A percentile compares a stretch with the other conserved stretches of the same genome.
phyloP scores from a whole-genome alignment of 2,329 filamentous ascomycete genomes.

The Arthrocladium fulminans region DNA sequence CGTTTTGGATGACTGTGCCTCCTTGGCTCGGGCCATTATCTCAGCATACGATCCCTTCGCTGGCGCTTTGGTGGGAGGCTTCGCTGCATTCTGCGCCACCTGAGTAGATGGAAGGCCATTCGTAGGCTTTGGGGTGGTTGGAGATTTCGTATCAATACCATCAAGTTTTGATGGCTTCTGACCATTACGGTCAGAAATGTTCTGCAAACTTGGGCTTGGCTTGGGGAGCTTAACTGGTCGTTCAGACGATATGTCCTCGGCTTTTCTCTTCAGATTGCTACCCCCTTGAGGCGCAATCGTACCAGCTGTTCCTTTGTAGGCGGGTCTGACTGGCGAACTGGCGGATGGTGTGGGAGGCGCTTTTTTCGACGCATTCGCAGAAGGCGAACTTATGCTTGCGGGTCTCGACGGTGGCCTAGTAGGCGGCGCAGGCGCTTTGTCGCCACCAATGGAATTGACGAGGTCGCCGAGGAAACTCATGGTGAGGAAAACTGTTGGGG shows the following conservation, averaged over 20 bases:
- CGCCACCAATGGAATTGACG: conserved; percentile 42
- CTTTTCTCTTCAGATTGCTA: conserved; percentile 18
- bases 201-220: conserved; percentile 3
- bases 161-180: conserved; percentile 11
- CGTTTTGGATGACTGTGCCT: conserved; percentile 34
- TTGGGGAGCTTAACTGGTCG: conserved; percentile 12
- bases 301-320: conserved; percentile 8
- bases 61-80: conserved; percentile 33
- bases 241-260: conserved; percentile 15
- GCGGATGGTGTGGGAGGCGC: conserved; percentile 5
- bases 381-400: conserved; percentile 13
- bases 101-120: neutral
- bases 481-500: neutral
- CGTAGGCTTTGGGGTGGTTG: conserved; percentile 11
- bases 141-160: conserved; percentile 9
- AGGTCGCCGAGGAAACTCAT: conserved; percentile 42
- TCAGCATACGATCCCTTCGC: conserved; percentile 53
- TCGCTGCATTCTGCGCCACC: conserved; percentile 2
- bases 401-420: conserved; percentile 13
- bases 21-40: conserved; percentile 50
- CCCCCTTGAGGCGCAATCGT: conserved; percentile 13
- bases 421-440: conserved; percentile 23
- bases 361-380: conserved; percentile 6
- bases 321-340: conserved; percentile 3
- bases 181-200: conserved; percentile 4